These are phyloP conservation scores for Colletotrichum spaethianum DNA, from an alignment of 2,329 filamentous ascomycete genomes.

Conservation along the genomic window DNA sequence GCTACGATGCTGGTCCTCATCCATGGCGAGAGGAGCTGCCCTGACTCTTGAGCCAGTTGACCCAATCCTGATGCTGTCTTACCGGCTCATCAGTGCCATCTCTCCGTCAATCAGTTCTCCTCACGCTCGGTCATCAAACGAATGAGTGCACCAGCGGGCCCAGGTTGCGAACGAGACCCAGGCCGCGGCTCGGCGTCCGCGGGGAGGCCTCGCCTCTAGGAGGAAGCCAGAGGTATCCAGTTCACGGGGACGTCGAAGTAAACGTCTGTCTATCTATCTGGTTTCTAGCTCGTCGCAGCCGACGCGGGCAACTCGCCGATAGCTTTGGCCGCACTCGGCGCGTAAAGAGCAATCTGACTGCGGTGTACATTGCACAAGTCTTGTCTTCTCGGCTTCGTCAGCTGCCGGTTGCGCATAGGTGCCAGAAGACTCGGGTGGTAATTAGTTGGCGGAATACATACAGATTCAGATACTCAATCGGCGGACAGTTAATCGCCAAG, in stretches of 20 bases:
- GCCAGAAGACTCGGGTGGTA: background rate
- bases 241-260: background rate
- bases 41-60: constrained; percentile 18
- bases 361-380: background rate
- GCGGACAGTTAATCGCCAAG: constrained; percentile 26
- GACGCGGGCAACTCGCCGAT: background rate
- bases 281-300: background rate
- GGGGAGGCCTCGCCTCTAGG: background rate
- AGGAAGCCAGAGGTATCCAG: background rate
- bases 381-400: background rate
- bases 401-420: background rate
- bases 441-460: background rate
- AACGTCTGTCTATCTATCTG: background rate
- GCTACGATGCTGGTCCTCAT: constrained; percentile 14
- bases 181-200: constrained; percentile 21
- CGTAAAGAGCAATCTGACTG: background rate
- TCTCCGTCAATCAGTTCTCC: constrained; percentile 21
- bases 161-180: constrained; percentile 11
- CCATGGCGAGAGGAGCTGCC: background rate
- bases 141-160: constrained; percentile 33
- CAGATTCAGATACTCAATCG: background rate
- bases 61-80: constrained; percentile 17
- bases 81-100: background rate
- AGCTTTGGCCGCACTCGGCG: background rate
- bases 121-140: constrained; percentile 34